A percentile compares a stretch with the other conserved stretches of the same genome.
phyloP scores from a whole-genome alignment of 331 rosid species.

The Cucumis variabilis region DNA sequence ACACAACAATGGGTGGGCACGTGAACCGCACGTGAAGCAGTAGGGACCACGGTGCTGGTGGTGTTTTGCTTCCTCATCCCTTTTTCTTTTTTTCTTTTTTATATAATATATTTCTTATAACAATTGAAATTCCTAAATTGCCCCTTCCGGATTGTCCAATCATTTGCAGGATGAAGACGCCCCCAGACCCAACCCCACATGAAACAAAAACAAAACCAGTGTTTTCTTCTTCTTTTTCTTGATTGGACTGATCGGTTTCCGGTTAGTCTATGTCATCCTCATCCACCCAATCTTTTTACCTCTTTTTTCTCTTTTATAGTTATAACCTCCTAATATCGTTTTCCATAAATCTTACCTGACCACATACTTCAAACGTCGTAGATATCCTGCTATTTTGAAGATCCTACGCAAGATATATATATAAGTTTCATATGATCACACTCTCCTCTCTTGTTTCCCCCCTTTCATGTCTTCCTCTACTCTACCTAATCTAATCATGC shows the following conservation, averaged over 20 bases:
- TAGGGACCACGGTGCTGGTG: not conserved
- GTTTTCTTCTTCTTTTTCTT: too few relatives aligned
- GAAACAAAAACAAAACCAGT: not conserved
- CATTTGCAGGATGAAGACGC: slow-evolving; percentile 5
- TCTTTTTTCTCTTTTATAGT: too few relatives aligned
- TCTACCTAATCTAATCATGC: not conserved
- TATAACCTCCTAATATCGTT: too few relatives aligned
- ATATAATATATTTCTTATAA: too few relatives aligned
- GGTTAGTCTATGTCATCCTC: slow-evolving; percentile 13
- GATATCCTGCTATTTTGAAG: too few relatives aligned
- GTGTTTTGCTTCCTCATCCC: not conserved
- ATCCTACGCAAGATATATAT: too few relatives aligned
- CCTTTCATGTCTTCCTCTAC: not conserved
- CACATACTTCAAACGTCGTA: too few relatives aligned
- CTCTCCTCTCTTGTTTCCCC: not conserved
- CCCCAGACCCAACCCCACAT: not conserved
- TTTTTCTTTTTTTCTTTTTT: too few relatives aligned
- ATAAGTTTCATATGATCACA: too few relatives aligned
- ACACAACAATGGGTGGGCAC: not conserved
- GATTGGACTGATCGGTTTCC: not conserved
- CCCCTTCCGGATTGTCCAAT: not conserved
- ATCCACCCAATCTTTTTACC: not conserved
- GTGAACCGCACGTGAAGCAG: slow-evolving; percentile 21
- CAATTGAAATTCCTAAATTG: not conserved
- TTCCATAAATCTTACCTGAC: too few relatives aligned